A percentile compares a stretch with the other conserved stretches of the same genome.
phyloP scores from a whole-genome alignment of 2,329 filamentous ascomycete genomes.

The Sporothrix sp. region DNA sequence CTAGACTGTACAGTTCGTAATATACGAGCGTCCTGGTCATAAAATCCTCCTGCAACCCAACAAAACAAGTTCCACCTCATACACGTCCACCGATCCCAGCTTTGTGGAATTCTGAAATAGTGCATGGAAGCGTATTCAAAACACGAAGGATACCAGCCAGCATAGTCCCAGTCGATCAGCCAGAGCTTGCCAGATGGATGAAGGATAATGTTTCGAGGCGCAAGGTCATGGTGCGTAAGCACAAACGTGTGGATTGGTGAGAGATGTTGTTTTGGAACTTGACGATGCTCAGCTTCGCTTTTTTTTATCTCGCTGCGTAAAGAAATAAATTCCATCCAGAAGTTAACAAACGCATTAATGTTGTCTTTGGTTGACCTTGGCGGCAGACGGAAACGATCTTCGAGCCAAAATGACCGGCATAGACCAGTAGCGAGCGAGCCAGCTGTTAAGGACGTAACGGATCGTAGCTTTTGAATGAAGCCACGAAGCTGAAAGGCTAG shows the following conservation, averaged over 20 bases:
- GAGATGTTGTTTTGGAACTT: constrained; percentile 9
- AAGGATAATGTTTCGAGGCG: constrained; percentile 12
- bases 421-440: constrained; percentile 10
- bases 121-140: constrained; percentile 13
- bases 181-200: constrained; percentile 12
- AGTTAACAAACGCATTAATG: constrained; percentile 7
- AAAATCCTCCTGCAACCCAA: constrained; percentile 10
- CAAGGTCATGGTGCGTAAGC: constrained; percentile 13
- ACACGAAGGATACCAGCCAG: constrained; percentile 10
- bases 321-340: constrained; percentile 9
- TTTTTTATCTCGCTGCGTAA: constrained; percentile 7
- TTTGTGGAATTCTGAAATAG: constrained; percentile 7
- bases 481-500: constrained; percentile 10
- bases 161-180: constrained; percentile 13
- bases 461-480: constrained; percentile 9
- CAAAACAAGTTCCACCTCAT: constrained; percentile 10
- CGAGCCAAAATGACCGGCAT: constrained; percentile 13
- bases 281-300: constrained; percentile 7
- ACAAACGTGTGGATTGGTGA: constrained; percentile 8
- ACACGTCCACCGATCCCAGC: constrained; percentile 11
- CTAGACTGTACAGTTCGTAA: constrained; percentile 9
- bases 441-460: constrained; percentile 6
- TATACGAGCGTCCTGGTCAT: constrained; percentile 11
- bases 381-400: constrained; percentile 11
- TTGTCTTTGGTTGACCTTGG: constrained; percentile 8